These are phyloP conservation scores for Sarocladium oryzae DNA, from an alignment of 2,329 filamentous ascomycete genomes.

Conservation along the genomic window DNA sequence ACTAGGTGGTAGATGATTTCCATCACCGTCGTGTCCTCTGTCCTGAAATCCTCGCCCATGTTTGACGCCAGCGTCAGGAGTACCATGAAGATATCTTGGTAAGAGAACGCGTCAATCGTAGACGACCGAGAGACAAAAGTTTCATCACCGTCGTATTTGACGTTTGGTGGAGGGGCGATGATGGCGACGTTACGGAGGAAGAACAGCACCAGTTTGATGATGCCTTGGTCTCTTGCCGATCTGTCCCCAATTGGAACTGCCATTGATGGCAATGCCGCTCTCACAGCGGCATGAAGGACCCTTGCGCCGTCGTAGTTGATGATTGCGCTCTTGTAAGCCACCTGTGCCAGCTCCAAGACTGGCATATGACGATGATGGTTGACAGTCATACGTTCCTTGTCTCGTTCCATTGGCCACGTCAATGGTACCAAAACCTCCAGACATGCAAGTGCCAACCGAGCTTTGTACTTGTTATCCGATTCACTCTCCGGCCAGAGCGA, in stretches of 20 bases:
- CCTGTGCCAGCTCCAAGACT: constrained; percentile 79
- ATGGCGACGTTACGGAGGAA: constrained; percentile 84
- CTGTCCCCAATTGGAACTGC: constrained; percentile 70
- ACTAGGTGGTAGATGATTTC: constrained; percentile 90
- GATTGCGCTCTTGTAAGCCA: constrained; percentile 82
- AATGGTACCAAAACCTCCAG: constrained; percentile 86
- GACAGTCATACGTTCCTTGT: constrained; percentile 73
- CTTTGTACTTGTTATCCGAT: constrained; percentile 66
- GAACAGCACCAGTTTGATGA: constrained; percentile 85
- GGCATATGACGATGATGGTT: constrained; percentile 92
- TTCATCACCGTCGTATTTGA: constrained; percentile 80
- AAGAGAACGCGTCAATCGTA: constrained; percentile 81
- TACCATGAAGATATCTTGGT: constrained; percentile 83
- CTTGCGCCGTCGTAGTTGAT: constrained; percentile 74
- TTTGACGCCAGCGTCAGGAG: constrained; percentile 84
- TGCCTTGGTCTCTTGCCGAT: constrained; percentile 74
- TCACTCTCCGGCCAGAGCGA: constrained; percentile 71
- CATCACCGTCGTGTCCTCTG: constrained; percentile 81
- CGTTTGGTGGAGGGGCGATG: constrained; percentile 67
- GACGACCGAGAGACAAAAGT: constrained; percentile 81
- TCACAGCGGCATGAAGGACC: constrained; percentile 74
- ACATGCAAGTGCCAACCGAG: constrained; percentile 75
- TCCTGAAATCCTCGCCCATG: constrained; percentile 87
- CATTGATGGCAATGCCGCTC: constrained; percentile 80
- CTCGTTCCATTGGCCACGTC: constrained; percentile 86